These are phyloP conservation scores for Nitzschia sp. DNA, from an alignment of 108 stramenopile species.

Conservation along the genomic window DNA sequence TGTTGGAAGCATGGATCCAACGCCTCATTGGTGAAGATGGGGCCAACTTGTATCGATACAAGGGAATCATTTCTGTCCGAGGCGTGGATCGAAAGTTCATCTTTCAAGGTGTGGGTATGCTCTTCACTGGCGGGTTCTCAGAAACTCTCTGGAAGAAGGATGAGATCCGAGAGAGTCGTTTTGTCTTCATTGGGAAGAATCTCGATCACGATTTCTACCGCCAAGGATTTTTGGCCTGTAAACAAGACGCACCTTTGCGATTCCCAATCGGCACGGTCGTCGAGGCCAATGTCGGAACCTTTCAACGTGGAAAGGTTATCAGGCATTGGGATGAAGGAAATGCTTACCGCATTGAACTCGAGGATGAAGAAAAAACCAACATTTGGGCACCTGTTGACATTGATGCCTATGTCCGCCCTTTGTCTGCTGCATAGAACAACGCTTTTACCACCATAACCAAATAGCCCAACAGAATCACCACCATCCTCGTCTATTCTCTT, in stretches of 20 bases:
- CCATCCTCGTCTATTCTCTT: no score
- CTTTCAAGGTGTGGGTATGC: slow-evolving; percentile 93
- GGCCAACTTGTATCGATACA: slow-evolving; percentile 89
- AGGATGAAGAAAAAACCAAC: slow-evolving; percentile 52
- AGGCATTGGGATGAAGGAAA: slow-evolving; percentile 83
- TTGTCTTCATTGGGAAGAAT: slow-evolving; percentile 92
- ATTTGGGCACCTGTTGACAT: slow-evolving; percentile 81
- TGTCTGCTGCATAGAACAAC: not conserved
- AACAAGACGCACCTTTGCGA: slow-evolving; percentile 47
- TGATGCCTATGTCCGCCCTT: slow-evolving; percentile 62
- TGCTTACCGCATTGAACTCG: slow-evolving; percentile 71
- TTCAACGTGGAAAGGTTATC: slow-evolving; percentile 47
- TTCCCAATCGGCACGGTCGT: slow-evolving; percentile 64
- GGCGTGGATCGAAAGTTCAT: slow-evolving; percentile 86
- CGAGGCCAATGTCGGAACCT: slow-evolving; percentile 63
- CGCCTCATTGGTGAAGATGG: slow-evolving; percentile 78
- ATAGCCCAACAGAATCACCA: no score
- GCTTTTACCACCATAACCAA: no score
- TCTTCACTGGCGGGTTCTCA: slow-evolving; percentile 65
- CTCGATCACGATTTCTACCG: slow-evolving; percentile 59
- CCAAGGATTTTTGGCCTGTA: slow-evolving; percentile 70
- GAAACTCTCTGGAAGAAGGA: slow-evolving; percentile 41
- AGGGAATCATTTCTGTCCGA: slow-evolving; percentile 88
- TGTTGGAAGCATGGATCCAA: slow-evolving; percentile 65
- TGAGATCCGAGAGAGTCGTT: slow-evolving; percentile 63